Percentiles rank a stretch among this genome's conserved stretches.
phyloP scores from a whole-genome alignment of 805 yeast species.

The Wickerhamomyces rabaulensis region DNA sequence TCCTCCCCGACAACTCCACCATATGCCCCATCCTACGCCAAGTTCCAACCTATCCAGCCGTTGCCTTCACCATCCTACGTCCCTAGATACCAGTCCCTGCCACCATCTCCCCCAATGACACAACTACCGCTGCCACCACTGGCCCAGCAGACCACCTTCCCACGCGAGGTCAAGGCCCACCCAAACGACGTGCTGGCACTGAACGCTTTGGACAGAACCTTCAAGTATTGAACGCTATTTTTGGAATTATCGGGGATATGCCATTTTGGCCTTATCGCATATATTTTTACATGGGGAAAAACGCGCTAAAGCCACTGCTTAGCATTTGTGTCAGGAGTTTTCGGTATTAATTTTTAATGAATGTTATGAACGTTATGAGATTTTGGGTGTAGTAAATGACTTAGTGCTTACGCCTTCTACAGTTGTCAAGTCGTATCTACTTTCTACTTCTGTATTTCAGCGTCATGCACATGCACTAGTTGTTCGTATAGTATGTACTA shows the following conservation, averaged over 20 bases:
- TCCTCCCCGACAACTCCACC: not conserved
- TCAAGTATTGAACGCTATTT: not conserved
- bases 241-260: not conserved
- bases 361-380: not conserved
- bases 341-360: not conserved
- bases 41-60: not conserved
- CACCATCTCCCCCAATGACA: not conserved
- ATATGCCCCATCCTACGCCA: not conserved
- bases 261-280: no score
- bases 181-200: not conserved
- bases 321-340: not conserved
- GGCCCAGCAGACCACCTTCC: not conserved
- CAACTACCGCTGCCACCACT: not conserved
- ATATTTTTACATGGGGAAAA: no score
- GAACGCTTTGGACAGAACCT: not conserved
- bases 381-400: not conserved
- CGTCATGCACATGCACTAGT: no score
- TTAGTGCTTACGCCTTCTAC: no score
- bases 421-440: no score
- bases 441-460: no score
- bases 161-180: not conserved
- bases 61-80: not conserved
- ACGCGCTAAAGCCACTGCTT: no score
- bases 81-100: not conserved
- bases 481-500: no score